Percentiles rank a stretch among this genome's conserved stretches.
Evolutionary conservation across 2,329 filamentous ascomycete species (phyloP).

Genomic region (Colletotrichum sp.): DNA sequence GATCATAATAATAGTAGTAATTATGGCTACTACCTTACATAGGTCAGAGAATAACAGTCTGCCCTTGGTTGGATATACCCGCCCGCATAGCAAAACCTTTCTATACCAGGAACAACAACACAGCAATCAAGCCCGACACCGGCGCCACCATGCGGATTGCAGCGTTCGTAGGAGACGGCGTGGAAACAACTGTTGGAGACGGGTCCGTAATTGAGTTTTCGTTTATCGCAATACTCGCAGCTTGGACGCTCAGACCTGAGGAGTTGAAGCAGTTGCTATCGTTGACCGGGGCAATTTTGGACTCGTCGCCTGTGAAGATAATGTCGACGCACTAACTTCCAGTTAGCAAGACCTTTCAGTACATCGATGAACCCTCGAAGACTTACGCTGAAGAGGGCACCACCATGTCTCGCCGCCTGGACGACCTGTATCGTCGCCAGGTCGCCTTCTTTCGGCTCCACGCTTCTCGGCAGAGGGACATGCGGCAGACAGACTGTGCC

Average conservation of each 20-base stretch:
- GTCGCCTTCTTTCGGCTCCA: slow-evolving; percentile 66
- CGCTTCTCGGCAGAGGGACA: slow-evolving; percentile 67
- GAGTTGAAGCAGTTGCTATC: slow-evolving; percentile 72
- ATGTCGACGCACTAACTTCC: slow-evolving; percentile 72
- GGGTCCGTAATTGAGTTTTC: background rate
- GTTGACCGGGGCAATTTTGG: slow-evolving; percentile 59
- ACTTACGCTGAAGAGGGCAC: slow-evolving; percentile 68
- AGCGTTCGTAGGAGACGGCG: background rate
- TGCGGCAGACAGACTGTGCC: slow-evolving; percentile 75
- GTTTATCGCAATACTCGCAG: background rate
- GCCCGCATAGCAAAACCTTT: accelerated
- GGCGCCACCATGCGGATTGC: background rate
- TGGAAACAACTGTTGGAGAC: background rate
- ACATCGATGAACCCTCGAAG: slow-evolving; percentile 1
- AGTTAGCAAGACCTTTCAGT: background rate
- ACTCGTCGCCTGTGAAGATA: slow-evolving; percentile 67
- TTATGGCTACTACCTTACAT: background rate
- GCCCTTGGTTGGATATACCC: too few species aligned
- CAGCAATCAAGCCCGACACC: background rate
- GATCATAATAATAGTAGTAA: accelerated
- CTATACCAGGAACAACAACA: background rate
- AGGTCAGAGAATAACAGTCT: background rate
- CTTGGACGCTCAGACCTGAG: slow-evolving; percentile 44
- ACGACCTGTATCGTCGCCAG: slow-evolving; percentile 77
- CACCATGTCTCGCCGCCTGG: slow-evolving; percentile 71